Evolutionary conservation across 495 filamentous ascomycete species (phyloP), one percentile per base, ranked within the genome.

Genomic region (Copromyces sp.): DNA sequence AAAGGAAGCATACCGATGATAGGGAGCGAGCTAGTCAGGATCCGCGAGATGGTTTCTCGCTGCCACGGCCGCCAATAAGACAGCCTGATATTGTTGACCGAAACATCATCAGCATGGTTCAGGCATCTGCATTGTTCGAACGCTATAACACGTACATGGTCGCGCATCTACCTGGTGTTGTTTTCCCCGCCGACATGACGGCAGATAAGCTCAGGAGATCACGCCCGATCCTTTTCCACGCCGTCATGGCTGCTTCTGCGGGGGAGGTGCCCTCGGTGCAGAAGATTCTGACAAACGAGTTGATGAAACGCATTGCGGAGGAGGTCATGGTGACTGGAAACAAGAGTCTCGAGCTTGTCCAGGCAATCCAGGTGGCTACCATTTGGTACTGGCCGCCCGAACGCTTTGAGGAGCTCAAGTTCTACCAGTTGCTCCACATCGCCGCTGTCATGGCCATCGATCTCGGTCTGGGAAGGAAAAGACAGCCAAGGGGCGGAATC

Each of bases 351-450:
- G 95, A 98, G 76, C 81, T 98, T 2, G 88, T 97, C 12, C 94
- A 98, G 82, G 88, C 93, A 1, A 80, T 98, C 12, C 83, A 93
- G 41, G 82, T 97, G 29, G 83, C 85, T 37, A 87, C 88, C 17
- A 85, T 91, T 35, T 97, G 93, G 92, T 97, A 97, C 75, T 90
- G 88, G 74, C 92, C 93, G 20, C 93, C 94, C 2, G 91, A 94
- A 70, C 86, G 90, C 71, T 91, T 90, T 68, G 93, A 97, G 72
- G 92, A 97, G 81, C 86, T 95, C 74, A 96, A 95, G 77, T 97
- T 95, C 78, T 96, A 96, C 80, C 92, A 95, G 81, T 84, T 96
- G 70, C 89, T 93, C 37, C 92, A 97, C 76, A 87, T 94, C 69
- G 93, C 94, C 8, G 91, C 93, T 40, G 84, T 92, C 44, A 91